Base-by-base conservation (phyloP, 2,329 filamentous ascomycete genomes). In the Tolypocladium endophyticum region DNA sequence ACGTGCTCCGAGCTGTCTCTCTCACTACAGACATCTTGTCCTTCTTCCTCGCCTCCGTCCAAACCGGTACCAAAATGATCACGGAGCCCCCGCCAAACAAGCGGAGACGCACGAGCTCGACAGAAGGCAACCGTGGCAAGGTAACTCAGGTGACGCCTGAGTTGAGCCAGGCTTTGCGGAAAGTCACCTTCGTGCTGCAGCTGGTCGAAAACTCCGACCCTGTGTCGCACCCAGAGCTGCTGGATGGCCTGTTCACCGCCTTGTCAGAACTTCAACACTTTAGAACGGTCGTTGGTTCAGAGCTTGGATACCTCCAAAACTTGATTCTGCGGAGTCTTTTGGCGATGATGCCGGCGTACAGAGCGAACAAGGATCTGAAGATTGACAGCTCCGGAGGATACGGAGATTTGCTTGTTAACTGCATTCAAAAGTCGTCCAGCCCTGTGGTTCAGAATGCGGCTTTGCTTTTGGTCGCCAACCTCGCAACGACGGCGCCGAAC, bases 391-490 rank as follows among this genome's bases (percentile, higher is more conserved):
- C 89, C 2, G 87, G 86, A 43, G 88, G 96, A 45, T 87, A 95
- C 60, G 90, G 91, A 3, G 94, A 99, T 71, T 76, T 97, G 54
- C 86, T 99, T 59, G 92, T 97, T 56, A 92, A 95, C 69, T 97
- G 92, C 76, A 89, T 99, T 53, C 89, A 95, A 69, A 92, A 90
- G 62, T 95, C 92, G 0, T 86, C 90, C 33, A 97, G 89, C 71
- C 92, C 92, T 0, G 91, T 96, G 64, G 92, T 99, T 8, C 95
- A 97, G 71, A 97, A 96, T 69, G 87, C 88, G 7, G 92, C 94
- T 4, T 80, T 99, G 18, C 83, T 97, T 11, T 79, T 99, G 33
- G 90, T 97, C 60, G 92, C 93, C 30, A 88, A 87, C 60, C 80
- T 99, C 47, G 93, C 94, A 28, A 88, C 88, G 45, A 89, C 92